Base-by-base conservation (phyloP, 257 asterid genomes). In the Verbena officinalis region DNA sequence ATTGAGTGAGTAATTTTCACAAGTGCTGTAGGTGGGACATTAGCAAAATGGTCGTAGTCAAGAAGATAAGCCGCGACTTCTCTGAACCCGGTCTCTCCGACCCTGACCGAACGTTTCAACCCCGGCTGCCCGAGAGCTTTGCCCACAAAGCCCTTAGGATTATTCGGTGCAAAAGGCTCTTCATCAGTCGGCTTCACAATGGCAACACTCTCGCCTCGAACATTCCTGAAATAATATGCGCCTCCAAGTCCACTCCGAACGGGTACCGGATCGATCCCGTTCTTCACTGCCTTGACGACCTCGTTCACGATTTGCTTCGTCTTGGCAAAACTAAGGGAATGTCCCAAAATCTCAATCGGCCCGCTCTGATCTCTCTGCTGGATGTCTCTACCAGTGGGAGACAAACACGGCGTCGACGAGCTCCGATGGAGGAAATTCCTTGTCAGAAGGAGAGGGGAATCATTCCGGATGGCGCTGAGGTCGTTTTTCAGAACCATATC, bases 51-150 rank as follows among this genome's bases (percentile, higher is more conserved):
- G 51, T 79, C 95, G 61, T 82, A 73, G 72, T 92, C 98, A 14
- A 92, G 98, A 68, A 92, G 96, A 84, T 83, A 92, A 3, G 98
- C 98, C 67, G 98, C 98, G 55, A 89, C 98, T 74, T 92, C 98
- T 73, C 98, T 81, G 78, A 77, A 89, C 36, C 98, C 98, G 1
- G 98, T 92, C 72, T 92, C 98, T 0, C 98, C 98, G 33, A 92
- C 96, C 70, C 98, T 66, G 16, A 92, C 96, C 0, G 97, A 82
- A 34, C 90, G 84, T 68, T 92, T 92, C 2, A 92, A 62, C 45
- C 98, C 98, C 3, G 98, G 98, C 68, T 85, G 96, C 3, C 98
- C 98, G 14, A 92, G 95, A 65, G 93, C 87, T 67, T 87, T 92
- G 23, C 98, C 98, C 14, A 87, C 86, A 71, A 92, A 92, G 48